phyloP scores from a whole-genome alignment of 768 basidiomycete genomes.

The Calocybe indica region DNA sequence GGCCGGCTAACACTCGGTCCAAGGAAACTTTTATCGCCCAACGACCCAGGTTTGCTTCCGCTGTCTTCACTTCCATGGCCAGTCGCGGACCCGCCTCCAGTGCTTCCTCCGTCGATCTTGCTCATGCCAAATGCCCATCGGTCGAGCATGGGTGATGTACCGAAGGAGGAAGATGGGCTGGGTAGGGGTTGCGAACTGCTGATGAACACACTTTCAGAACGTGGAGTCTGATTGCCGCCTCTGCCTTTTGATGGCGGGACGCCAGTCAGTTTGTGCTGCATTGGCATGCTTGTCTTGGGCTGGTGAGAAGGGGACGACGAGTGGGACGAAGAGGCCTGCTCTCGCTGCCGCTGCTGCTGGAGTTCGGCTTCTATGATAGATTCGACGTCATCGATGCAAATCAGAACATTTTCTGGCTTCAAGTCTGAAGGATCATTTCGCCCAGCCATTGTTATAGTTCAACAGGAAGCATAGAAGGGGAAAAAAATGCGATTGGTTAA shows the following conservation, averaged over 20 bases:
- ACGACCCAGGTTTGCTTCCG: too few species aligned
- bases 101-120: constrained; percentile 55
- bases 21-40: too few species aligned
- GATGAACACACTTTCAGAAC: constrained; percentile 72
- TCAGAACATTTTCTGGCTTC: constrained; percentile 97
- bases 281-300: constrained; percentile 26
- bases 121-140: constrained; percentile 91
- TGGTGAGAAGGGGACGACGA: constrained; percentile 26
- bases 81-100: too few species aligned
- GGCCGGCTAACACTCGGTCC: constrained; percentile 13
- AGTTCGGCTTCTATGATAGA: constrained; percentile 84
- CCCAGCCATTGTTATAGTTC: too few species aligned
- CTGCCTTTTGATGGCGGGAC: constrained; percentile 91
- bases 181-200: constrained; percentile 93
- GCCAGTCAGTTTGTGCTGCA: constrained; percentile 65
- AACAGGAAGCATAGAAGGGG: too few species aligned
- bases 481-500: too few species aligned
- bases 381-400: constrained; percentile 96
- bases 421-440: too few species aligned
- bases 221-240: constrained; percentile 94
- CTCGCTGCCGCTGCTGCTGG: constrained; percentile 33
- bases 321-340: constrained; percentile 13
- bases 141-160: constrained; percentile 63
- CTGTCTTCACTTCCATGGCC: too few species aligned
- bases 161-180: constrained; percentile 53